Evolutionary conservation across 257 asterid species (phyloP), one percentile per base, ranked within the genome.

Genomic region (Petrea volubilis): DNA sequence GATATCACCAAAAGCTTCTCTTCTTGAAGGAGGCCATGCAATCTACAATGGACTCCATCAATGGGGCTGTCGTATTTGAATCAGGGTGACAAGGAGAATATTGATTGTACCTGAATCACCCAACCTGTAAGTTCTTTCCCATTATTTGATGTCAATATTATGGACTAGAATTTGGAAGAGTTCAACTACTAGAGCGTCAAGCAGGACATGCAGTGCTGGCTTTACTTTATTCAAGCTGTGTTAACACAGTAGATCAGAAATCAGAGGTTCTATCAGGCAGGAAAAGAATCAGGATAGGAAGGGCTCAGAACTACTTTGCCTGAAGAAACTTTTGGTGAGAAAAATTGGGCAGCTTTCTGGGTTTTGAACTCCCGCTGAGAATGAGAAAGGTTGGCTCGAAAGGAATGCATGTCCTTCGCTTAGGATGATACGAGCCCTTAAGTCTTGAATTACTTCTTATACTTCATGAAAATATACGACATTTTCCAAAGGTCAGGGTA

Each of bases 291-390:
- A 36, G 41, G 58, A 34, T 14, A 7, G 62, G 49, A 41, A 52
- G 47, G 60, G 49, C n/a, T 51, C 46, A 51, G 18, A 75, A 60
- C 67, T 36, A 61, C 62, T 70, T 70, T 63, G 40, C 68, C 55
- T 76, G 46, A 31, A 36, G 51, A 57, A 46, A 33, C 27, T 38
- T 34, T 41, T 58, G 18, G 24, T 4, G 15, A 58, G 44, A 57
- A 57, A 41, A 63, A 33, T 44, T 17, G 13, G n/a, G 14, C 15
- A 70, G 65, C 57, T 33, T 25, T 40, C 34, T 18, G 58, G 53
- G 63, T 25, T 34, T 47, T 25, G 43, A 56, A 44, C 49, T 46
- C 50, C 21, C 13, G 34, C 21, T 21, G 44, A 63, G 10, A 50
- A 33, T 7, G 21, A 8, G 43, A 43, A 34, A 52, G n/a, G 47